Percentiles rank a stretch among this genome's conserved stretches.
Conservation (phyloP, 169 alveolate genomes). For the Cytauxzoon felis region DNA sequence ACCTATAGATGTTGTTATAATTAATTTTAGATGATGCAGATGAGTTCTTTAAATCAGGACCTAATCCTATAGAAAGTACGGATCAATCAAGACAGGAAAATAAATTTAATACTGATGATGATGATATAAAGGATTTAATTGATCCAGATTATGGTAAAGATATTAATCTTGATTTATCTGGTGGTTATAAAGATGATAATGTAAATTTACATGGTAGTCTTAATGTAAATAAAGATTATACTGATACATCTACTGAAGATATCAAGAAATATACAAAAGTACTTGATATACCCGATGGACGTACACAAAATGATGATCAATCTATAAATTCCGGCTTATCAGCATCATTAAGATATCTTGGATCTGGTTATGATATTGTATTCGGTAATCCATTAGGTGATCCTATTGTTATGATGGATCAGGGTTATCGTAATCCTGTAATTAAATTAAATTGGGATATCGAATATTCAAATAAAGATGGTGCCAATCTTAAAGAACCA, state of each 20-base stretch:
- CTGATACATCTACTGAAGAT: too few species aligned
- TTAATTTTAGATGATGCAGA: too few species aligned
- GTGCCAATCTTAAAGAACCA: conserved; percentile 70
- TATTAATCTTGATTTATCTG: background rate
- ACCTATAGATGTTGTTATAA: too few species aligned
- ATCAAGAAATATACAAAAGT: background rate
- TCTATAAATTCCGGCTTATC: conserved; percentile 46
- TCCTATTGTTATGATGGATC: conserved; percentile 77
- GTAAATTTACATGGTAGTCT: too few species aligned
- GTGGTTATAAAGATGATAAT: background rate
- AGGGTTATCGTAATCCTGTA: conserved; percentile 80
- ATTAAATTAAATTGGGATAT: conserved; percentile 60
- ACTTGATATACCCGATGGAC: background rate
- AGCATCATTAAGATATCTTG: conserved; percentile 66
- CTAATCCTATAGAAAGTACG: background rate
- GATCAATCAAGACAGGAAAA: too few species aligned
- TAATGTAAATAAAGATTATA: background rate
- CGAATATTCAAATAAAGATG: conserved; percentile 39
- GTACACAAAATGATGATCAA: too few species aligned
- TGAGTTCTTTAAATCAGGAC: background rate
- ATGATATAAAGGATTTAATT: background rate
- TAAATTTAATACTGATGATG: background rate
- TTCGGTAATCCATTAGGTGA: conserved; percentile 83
- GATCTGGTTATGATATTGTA: conserved; percentile 77
- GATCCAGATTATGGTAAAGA: too few species aligned